phyloP scores from a whole-genome alignment of 2,329 filamentous ascomycete species.

The Purpureocillium lavendulum region DNA sequence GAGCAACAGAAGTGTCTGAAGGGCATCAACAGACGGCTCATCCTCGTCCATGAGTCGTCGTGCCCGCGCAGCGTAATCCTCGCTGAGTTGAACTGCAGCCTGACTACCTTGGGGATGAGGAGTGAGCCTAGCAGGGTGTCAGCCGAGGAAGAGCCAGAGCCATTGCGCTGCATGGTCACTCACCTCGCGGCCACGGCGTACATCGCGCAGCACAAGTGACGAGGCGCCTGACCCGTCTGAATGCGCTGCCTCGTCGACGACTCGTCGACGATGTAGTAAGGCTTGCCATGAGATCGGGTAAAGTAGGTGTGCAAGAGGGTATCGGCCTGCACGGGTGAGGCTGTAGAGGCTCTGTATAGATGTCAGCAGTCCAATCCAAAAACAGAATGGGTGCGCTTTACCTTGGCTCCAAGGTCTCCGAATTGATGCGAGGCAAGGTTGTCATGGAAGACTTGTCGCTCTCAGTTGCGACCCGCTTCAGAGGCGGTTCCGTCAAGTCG shows the following conservation, averaged over 20 bases:
- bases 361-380: not conserved
- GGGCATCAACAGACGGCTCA: conserved; percentile 68
- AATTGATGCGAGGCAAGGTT: no score
- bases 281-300: conserved; percentile 68
- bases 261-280: conserved; percentile 76
- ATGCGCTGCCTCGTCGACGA: conserved; percentile 62
- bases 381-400: no score
- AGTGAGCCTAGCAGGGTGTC: conserved; percentile 45
- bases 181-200: conserved; percentile 57
- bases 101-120: conserved; percentile 59
- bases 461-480: conserved; percentile 31
- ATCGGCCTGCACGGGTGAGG: conserved; percentile 44
- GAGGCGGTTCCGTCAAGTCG: conserved; percentile 23
- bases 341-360: conserved; percentile 35
- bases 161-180: conserved; percentile 11
- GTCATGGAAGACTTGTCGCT: conserved; percentile 15
- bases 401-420: no score
- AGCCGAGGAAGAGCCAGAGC: not conserved
- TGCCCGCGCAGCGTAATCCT: conserved; percentile 65
- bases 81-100: conserved; percentile 57
- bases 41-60: conserved; percentile 67
- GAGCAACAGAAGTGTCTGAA: conserved; percentile 70
- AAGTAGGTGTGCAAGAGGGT: conserved; percentile 73
- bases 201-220: conserved; percentile 45
- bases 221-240: conserved; percentile 57